A percentile compares a stretch with the other conserved stretches of the same genome.
Conservation (phyloP, 2,329 filamentous ascomycete genomes). For the Stachybotrys echinatus region DNA sequence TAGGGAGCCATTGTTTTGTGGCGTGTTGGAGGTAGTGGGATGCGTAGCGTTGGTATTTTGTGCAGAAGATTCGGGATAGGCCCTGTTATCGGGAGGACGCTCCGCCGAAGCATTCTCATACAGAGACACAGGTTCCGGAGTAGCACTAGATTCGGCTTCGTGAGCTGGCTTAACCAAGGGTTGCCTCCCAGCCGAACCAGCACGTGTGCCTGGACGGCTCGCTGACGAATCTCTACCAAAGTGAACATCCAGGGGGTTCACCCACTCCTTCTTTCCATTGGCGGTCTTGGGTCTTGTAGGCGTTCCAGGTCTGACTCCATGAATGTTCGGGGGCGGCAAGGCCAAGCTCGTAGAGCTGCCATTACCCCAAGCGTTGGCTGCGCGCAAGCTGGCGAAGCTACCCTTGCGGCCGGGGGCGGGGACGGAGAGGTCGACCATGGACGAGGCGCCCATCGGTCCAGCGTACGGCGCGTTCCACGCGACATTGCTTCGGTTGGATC, state of each 20-base stretch:
- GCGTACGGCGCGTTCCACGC: constrained; percentile 28
- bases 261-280: constrained; percentile 31
- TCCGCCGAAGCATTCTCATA: not conserved
- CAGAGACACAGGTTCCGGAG: not conserved
- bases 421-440: constrained; percentile 37
- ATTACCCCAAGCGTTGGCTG: constrained; percentile 23
- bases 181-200: constrained; percentile 1
- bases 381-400: constrained; percentile 20
- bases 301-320: constrained; percentile 14
- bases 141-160: not conserved
- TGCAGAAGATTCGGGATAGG: not conserved
- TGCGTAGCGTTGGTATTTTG: not conserved
- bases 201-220: constrained; percentile 17
- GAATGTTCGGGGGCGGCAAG: constrained; percentile 22
- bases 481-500: constrained; percentile 22
- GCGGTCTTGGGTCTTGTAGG: constrained; percentile 28
- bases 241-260: constrained; percentile 44
- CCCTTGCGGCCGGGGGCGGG: constrained; percentile 10
- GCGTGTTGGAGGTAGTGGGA: not conserved
- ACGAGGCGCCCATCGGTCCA: constrained; percentile 31
- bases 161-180: not conserved
- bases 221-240: constrained; percentile 24
- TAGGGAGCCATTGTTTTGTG: constrained; percentile 29
- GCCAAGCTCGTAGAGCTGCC: constrained; percentile 29
- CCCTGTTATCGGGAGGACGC: not conserved